Base-by-base conservation (phyloP, 1,284 basidiomycete species). In the Boletellus dicymbophilus region DNA sequence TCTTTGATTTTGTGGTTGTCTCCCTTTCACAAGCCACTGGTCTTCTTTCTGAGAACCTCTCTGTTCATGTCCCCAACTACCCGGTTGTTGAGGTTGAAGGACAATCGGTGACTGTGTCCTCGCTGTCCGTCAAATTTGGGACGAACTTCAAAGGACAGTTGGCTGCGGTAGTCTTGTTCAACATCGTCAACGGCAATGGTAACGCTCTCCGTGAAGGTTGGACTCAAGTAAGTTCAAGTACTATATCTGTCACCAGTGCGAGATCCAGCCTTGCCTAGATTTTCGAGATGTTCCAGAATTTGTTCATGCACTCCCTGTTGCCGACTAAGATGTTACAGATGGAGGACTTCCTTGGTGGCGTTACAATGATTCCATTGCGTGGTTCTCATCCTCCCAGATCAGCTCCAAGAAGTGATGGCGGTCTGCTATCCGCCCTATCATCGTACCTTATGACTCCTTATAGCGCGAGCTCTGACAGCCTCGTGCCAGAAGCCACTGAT, bases 361-460 rank as follows among this genome's bases (percentile, higher is more conserved):
- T 86, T 18, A 90, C 91, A 3, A 88, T 87, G 69, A 97, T 98
- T 59, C 93, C 96, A 27, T 77, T 96, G 28, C 84, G 88, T 58
- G 82, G 91, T 34, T 82, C 81, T 46, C 80, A 85, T 49, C 85
- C 90, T 1, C 76, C 81, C n/a, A 79, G 81, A 23, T 71, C 82
- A 21, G 76, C 84, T 46, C 75, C 85, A 16, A 75, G 93, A 59
- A 80, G 80, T 40, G 95, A 98, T 54, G 90, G 90, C 10, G 97
- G 97, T 18, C 76, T 99, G 22, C 78, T 99, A 21, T 98, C 95
- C 22, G 88, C 97, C 0, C 72, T 99, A 43, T 98, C 96, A 2
- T 97, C 94, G 1, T 99, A 99, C 69, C 79, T 99, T 52, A 85
- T 99, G 75, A 97, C 95, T 15, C 97, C 97, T 1, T 98, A 98